Percentiles rank a stretch among this genome's conserved stretches.
Conservation (phyloP, 495 filamentous ascomycete genomes). For the Podospora didyma region DNA sequence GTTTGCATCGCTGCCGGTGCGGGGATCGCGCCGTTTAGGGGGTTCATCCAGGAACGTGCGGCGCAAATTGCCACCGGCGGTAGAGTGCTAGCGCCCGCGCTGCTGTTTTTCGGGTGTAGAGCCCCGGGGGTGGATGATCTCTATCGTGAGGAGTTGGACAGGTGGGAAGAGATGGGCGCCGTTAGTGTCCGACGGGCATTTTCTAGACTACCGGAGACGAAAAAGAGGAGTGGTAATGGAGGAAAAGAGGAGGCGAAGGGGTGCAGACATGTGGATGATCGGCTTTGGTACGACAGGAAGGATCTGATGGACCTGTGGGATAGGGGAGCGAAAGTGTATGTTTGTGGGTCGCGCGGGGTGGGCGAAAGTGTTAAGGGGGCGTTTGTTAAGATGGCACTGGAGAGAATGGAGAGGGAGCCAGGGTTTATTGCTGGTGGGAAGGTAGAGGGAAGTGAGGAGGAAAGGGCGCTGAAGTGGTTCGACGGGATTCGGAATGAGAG, state of each 20-base stretch:
- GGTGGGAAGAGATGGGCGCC: constrained; percentile 55
- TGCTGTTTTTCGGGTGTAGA: constrained; percentile 64
- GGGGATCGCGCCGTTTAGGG: constrained; percentile 64
- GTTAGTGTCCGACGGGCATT: constrained; percentile 57
- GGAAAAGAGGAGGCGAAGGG: constrained; percentile 33
- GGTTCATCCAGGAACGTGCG: constrained; percentile 66
- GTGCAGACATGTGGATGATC: constrained; percentile 59
- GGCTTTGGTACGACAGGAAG: constrained; percentile 48
- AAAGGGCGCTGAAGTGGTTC: constrained; percentile 44
- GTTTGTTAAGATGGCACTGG: constrained; percentile 42
- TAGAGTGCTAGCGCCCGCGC: constrained; percentile 51
- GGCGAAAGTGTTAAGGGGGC: constrained; percentile 54
- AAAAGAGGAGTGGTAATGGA: too few species aligned
- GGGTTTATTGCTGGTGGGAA: constrained; percentile 27
- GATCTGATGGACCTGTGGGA: constrained; percentile 53
- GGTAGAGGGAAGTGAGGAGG: constrained; percentile 33
- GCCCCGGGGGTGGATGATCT: constrained; percentile 54
- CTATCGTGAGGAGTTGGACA: constrained; percentile 54
- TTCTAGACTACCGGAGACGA: too few species aligned
- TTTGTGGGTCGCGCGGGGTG: constrained; percentile 62
- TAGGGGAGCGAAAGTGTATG: constrained; percentile 57
- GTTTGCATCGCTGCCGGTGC: constrained; percentile 58
- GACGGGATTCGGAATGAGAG: constrained; percentile 54
- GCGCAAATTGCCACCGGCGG: constrained; percentile 49
- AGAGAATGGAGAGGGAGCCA: constrained; percentile 43